A percentile compares a stretch with the other conserved stretches of the same genome.
Conservation (phyloP, 2,329 filamentous ascomycete genomes). For the Annulohypoxylon truncatum region DNA sequence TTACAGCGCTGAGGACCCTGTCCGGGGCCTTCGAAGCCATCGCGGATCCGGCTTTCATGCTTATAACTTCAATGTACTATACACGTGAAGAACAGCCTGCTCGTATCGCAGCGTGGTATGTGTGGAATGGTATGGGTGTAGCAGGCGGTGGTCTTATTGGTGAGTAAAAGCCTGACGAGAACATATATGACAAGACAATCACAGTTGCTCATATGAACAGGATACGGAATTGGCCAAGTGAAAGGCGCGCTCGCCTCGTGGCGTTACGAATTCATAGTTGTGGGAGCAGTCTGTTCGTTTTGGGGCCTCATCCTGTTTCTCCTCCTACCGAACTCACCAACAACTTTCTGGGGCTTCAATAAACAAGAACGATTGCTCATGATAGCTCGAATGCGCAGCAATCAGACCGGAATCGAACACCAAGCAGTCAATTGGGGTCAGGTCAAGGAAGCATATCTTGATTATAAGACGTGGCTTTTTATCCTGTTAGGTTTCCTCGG, state of each 20-base stretch:
- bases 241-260: constrained; percentile 49
- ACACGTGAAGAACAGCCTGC: constrained; percentile 67
- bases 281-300: constrained; percentile 52
- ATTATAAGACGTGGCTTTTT: constrained; percentile 64
- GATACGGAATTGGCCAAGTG: constrained; percentile 61
- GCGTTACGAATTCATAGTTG: constrained; percentile 53
- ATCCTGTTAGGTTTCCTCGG: constrained; percentile 62
- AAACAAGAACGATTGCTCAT: constrained; percentile 54
- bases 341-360: constrained; percentile 62
- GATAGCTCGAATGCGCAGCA: constrained; percentile 53
- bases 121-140: constrained; percentile 65
- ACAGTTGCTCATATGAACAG: not conserved
- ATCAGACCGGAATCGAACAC: constrained; percentile 54
- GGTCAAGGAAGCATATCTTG: constrained; percentile 53
- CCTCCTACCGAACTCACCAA: constrained; percentile 63
- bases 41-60: constrained; percentile 65
- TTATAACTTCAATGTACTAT: constrained; percentile 71
- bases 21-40: constrained; percentile 67
- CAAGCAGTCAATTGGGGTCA: constrained; percentile 52
- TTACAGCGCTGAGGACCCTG: constrained; percentile 63
- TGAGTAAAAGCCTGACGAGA: not conserved
- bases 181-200: too few species aligned
- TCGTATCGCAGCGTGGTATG: constrained; percentile 66
- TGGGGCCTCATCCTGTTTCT: constrained; percentile 53
- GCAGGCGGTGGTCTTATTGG: constrained; percentile 59